Evolutionary conservation across 805 yeast genomes (phyloP), one percentile per base, ranked within the genome.

Genomic region (Metschnikowia gruessii): DNA sequence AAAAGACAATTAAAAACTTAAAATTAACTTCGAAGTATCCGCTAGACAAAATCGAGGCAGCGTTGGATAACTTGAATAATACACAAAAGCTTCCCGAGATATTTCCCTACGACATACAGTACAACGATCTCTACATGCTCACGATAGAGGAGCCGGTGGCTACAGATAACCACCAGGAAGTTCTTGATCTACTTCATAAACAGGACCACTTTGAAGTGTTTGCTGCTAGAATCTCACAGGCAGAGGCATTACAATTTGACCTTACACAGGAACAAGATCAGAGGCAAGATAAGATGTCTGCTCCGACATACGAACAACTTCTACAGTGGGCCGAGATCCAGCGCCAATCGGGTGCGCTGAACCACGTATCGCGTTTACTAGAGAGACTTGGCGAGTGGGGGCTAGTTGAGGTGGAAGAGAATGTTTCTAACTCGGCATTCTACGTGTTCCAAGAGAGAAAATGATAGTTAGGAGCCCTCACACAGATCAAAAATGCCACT

Each of bases 31-130:
- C 33, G 15, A 17, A 40, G 21, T 35, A 39, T 19, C 40, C 43
- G 11, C 17, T 45, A 3, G 15, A 5, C 29, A 10, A 26, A 5
- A 18, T 42, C 24, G 41, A 42, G 36, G 15, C 37, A 11, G 47
- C 43, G 7, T 17, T 39, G 45, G 7, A 30, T 18, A 15, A 41
- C 24, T 5, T 32, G 52, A 21, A 52, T 42, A 31, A 33, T 32
- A 15, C 34, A 10, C 5, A 24, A 9, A 41, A 42, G 4, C 37
- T 59, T 4, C 24, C 43, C 3, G 54, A 53, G 3, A 42, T 54
- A 0, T 55, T 65, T 16, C 73, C 73, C 10, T 67, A 51, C 43
- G 73, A 70, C 42, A 31, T 70, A 2, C 37, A 46, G 16, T 70
- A 58, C 50, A 56, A 57, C 31, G 60, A 53, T 22, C 61, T 56